Evolutionary conservation across 78 protist genomes (phyloP), one percentile per base, ranked within the genome.

Genomic region (Chrysochromulina tobinii): DNA sequence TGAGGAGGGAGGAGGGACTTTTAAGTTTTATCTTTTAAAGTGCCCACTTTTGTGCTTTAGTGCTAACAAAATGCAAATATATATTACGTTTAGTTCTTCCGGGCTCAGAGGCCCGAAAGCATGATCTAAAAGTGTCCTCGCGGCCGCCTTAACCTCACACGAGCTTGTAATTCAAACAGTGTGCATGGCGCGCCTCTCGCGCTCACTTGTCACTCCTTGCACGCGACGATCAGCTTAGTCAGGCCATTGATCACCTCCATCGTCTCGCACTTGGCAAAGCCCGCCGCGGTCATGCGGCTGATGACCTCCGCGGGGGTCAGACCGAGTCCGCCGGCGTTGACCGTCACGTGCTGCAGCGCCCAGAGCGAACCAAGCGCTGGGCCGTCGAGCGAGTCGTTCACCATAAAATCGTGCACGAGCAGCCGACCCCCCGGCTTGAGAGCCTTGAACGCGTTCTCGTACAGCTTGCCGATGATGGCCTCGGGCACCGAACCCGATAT

Each of bases 391-490:
- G 84, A 50, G 59, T 89, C 83, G 91, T 89, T 61, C 20, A 89
- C 91, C 91, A 89, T 89, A 83, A 89, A 89, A 83, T 89, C 91
- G 83, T 89, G 91, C 55, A 89, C 85, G 3, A 89, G 21, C 58
- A 89, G 83, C 57, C 53, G n/a, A 6, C 91, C 91, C 14, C 83
- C 83, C 55, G 91, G 91, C 57, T 27, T 57, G 75, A 89, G 81
- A 2, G 91, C 91, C 69, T 75, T 89, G 91, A 27, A 89, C 8
- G 91, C 91, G 59, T 89, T 54, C 25, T 23, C 68, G n/a, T 89
- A 89, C 61, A 89, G 83, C 9, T 66, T 53, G 20, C 67, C 73
- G 38, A 89, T 11, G 51, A 89, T 9, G 58, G 55, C 12, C 72
- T 50, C 91, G 48, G 91, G 91, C 72, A 89, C 91, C 58, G 91